Evolutionary conservation across 495 filamentous ascomycete species (phyloP), one percentile per base, ranked within the genome.

Genomic region (Platismatia glauca): DNA sequence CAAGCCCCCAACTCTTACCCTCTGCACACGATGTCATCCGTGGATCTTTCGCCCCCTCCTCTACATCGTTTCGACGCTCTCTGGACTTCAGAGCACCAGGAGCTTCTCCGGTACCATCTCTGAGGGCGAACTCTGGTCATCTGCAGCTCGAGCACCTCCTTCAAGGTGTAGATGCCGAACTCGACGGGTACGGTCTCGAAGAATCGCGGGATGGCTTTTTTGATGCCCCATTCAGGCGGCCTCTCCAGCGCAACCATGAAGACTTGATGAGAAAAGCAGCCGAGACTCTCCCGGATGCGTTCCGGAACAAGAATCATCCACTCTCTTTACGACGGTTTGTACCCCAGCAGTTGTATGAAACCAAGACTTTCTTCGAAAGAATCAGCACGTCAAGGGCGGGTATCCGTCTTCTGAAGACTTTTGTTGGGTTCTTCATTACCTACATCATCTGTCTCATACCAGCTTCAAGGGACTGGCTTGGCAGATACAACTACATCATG

Each of bases 161-260:
- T 1, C 71, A 74, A 48, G 71, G 69, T 50, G 53, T 74, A 18
- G 68, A 79, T 58, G 65, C 72, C 56, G 74, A 78, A 44, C 70
- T 80, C 37, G 71, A 79, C 39, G 74, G 79, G 6, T 84, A 83
- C 66, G 82, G 79, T 2, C 71, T 84, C 15, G 72, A 77, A 52
- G 82, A 85, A 62, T 63, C 77, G 20, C 73, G 82, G 60, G 82
- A 84, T 70, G 81, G 82, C 38, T 84, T 85, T 68, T 85, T 84
- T 63, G 82, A 85, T 70, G 79, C 81, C 8, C 67, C 79, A 8
- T 84, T 84, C 60, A 74, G 77, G 50, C 74, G 74, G 24, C 78
- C 81, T 3, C 73, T 74, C 15, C 31, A 27, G 13, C 57, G 24
- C 22, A 52, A 74, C 52, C 66, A 63, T 44, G 44, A n/a, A 35